phyloP scores from a whole-genome alignment of 176 grass and related monocot genomes.

The Lolium perenne region DNA sequence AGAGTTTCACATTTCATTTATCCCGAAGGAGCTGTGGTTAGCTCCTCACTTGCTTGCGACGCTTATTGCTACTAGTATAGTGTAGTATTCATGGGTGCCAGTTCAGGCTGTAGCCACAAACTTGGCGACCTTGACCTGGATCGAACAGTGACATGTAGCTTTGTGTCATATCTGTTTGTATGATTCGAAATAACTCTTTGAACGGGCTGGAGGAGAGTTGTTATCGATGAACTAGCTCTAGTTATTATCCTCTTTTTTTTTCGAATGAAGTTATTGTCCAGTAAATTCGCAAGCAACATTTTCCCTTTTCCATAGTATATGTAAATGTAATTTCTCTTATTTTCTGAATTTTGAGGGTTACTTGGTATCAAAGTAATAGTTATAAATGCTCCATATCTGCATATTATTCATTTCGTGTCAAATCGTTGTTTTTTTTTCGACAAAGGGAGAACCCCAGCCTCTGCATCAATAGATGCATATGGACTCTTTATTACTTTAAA shows the following conservation, averaged over 20 bases:
- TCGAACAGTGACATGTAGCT: neutral
- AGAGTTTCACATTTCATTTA: no score
- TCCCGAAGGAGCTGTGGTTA: neutral
- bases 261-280: no score
- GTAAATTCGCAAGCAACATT: no score
- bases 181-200: neutral
- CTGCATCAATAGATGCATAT: no score
- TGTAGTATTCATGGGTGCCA: neutral
- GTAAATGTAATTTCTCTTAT: neutral
- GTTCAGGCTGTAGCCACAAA: neutral
- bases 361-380: neutral
- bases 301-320: no score
- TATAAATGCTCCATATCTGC: neutral
- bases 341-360: neutral
- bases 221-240: no score
- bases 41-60: neutral
- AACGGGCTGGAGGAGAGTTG: neutral
- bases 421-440: no score
- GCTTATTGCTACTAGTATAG: neutral
- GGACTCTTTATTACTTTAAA: no score
- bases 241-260: no score
- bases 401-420: constrained; percentile 1
- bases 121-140: neutral
- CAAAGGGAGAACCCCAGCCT: no score
- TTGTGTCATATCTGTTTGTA: neutral